Evolutionary conservation across 2,329 filamentous ascomycete genomes (phyloP), one percentile per base, ranked within the genome.

Genomic region (Stagonosporopsis rhizophila): DNA sequence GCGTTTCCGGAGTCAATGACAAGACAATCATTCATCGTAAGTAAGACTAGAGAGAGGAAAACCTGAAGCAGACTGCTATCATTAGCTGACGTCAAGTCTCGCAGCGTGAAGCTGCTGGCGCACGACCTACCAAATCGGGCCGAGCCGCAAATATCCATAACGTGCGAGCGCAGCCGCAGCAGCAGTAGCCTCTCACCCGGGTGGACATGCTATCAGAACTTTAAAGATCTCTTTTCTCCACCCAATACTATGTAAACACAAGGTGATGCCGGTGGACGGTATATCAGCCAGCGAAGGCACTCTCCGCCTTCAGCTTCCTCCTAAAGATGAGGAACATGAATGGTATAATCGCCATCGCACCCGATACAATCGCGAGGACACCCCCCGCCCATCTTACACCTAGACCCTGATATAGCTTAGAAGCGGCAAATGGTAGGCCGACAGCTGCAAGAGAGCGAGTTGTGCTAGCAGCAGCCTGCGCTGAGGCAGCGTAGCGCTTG

Each of bases 401-500:
- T 20, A 40, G 15, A 5, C 37, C 34, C 19, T 45, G 34, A 30
- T 52, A 52, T 14, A 52, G 15, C 11, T 41, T 25, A 20, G 49
- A 40, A 19, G 41, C 41, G 32, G 49, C 49, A 27, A 52, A 45
- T 12, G 41, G 41, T 4, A 52, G 35, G 12, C 49, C 49, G 6
- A 52, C 41, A 7, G 49, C 49, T 15, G 41, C 41, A 12, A 45
- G 49, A 22, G 41, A 52, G 19, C 49, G 49, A 15, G 41, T 45
- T 5, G 49, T 52, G 37, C 49, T 45, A 12, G 49, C 49, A 25
- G 49, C 49, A 52, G 49, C 49, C 25, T 52, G 49, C 12, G 86
- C 88, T 0, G 86, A 89, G 0, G 89, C 89, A 2, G 90, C 89
- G 60, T 87, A 92, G 61, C 91, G 87, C 54, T 86, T 85, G 72